A percentile compares a stretch with the other conserved stretches of the same genome.
These are phyloP conservation scores for Salix exigua DNA, from an alignment of 345 rosid genomes.

Conservation along the genomic window DNA sequence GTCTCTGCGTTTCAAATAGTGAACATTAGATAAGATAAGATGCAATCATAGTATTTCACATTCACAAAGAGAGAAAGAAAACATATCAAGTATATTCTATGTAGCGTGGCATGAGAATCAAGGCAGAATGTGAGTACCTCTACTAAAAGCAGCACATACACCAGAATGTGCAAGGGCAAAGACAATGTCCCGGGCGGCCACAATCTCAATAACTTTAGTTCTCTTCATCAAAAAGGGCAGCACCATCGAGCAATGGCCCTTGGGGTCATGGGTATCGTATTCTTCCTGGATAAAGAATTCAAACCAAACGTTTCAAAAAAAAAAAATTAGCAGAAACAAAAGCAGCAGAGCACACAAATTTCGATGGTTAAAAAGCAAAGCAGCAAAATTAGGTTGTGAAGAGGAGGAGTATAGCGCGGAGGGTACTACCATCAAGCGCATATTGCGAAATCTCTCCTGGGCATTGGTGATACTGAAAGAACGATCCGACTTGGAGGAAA, in stretches of 20 bases:
- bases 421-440: slow-evolving; percentile 46
- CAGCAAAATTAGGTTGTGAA: not conserved
- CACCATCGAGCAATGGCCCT: slow-evolving; percentile 71
- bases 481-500: slow-evolving; percentile 66
- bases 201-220: slow-evolving; percentile 88
- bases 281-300: slow-evolving; percentile 52
- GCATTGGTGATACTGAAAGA: slow-evolving; percentile 74
- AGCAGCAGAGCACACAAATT: not conserved
- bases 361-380: not conserved
- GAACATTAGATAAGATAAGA: slow-evolving; percentile 1
- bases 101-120: too few relatives aligned
- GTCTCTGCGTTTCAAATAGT: slow-evolving; percentile 50
- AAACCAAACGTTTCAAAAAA: not conserved
- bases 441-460: slow-evolving; percentile 80
- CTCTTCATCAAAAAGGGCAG: slow-evolving; percentile 87
- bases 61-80: not conserved
- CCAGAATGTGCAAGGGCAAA: slow-evolving; percentile 98
- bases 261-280: slow-evolving; percentile 94
- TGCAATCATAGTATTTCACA: not conserved
- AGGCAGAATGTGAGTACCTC: slow-evolving; percentile 46
- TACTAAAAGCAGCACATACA: slow-evolving; percentile 83
- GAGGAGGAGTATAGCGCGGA: not conserved
- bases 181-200: slow-evolving; percentile 87
- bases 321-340: not conserved
- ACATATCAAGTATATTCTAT: not conserved